phyloP scores from a whole-genome alignment of 169 alveolate species.

The Cryptosporidium viatorum region DNA sequence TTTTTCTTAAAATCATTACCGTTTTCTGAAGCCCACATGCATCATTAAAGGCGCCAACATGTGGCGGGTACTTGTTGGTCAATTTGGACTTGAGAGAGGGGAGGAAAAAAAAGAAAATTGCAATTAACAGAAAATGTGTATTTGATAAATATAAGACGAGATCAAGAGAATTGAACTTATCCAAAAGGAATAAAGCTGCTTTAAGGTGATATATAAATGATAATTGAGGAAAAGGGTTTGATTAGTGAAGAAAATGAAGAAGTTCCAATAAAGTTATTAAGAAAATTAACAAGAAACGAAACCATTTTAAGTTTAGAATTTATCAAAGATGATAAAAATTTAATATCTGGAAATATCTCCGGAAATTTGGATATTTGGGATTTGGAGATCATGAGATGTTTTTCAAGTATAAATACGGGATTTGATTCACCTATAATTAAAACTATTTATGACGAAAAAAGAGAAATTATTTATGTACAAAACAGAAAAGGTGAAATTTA shows the following conservation, averaged over 20 bases:
- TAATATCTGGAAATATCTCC: constrained; percentile 14
- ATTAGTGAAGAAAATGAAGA: background rate
- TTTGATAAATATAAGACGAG: background rate
- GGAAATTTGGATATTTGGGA: constrained; percentile 36
- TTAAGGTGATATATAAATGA: background rate
- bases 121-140: too few species aligned
- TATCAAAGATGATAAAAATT: background rate
- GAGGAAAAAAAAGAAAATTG: background rate
- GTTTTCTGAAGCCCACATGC: background rate
- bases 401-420: background rate
- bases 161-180: background rate
- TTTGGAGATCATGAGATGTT: background rate
- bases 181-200: background rate
- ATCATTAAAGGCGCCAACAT: background rate
- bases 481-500: constrained; percentile 28
- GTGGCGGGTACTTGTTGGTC: background rate
- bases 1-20: background rate
- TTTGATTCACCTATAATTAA: background rate
- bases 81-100: background rate
- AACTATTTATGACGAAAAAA: background rate
- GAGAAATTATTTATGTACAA: background rate
- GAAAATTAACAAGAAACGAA: constrained; percentile 1
- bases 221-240: background rate
- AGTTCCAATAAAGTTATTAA: background rate
- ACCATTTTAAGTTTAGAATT: constrained; percentile 18